A percentile compares a stretch with the other conserved stretches of the same genome.
phyloP scores from a whole-genome alignment of 495 filamentous ascomycete species.

The Penicillium maclennaniae region DNA sequence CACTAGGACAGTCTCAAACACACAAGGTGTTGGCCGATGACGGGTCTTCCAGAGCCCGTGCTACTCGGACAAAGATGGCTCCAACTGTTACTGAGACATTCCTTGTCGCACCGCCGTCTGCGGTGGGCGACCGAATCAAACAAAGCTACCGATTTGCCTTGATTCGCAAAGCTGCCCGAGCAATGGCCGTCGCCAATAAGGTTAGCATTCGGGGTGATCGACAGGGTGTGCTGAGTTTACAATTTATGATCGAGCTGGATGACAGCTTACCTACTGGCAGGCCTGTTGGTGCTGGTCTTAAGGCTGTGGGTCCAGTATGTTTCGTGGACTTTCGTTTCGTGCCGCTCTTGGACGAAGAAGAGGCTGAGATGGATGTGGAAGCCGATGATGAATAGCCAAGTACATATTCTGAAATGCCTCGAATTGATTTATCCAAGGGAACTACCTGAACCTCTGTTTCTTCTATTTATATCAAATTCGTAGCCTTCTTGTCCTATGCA shows the following conservation, averaged over 20 bases:
- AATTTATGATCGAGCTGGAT: conserved; percentile 89
- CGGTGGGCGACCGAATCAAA: conserved; percentile 36
- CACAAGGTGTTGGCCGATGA: conserved; percentile 32
- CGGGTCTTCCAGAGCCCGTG: conserved; percentile 35
- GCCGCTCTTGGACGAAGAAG: conserved; percentile 61
- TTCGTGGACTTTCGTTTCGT: conserved; percentile 81
- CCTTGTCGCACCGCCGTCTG: conserved; percentile 41
- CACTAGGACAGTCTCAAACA: conserved; percentile 15
- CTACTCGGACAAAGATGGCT: conserved; percentile 45
- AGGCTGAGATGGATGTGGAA: conserved; percentile 41
- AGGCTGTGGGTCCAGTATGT: conserved; percentile 40
- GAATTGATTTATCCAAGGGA: background rate
- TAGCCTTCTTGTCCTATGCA: too few species aligned
- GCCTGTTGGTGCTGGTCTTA: conserved; percentile 21
- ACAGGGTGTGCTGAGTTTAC: conserved; percentile 86
- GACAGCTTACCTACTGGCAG: conserved; percentile 27
- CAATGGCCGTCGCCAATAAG: conserved; percentile 88
- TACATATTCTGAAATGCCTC: background rate
- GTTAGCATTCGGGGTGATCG: conserved; percentile 85
- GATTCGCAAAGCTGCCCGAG: conserved; percentile 75
- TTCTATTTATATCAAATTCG: too few species aligned
- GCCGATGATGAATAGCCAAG: conserved; percentile 11
- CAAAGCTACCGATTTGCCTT: conserved; percentile 73
- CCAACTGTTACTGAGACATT: conserved; percentile 50
- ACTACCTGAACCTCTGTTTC: too few species aligned